Percentiles rank a stretch among this genome's conserved stretches.
phyloP scores from a whole-genome alignment of 2,329 filamentous ascomycete genomes.

The Pseudogymnoascus sp. region DNA sequence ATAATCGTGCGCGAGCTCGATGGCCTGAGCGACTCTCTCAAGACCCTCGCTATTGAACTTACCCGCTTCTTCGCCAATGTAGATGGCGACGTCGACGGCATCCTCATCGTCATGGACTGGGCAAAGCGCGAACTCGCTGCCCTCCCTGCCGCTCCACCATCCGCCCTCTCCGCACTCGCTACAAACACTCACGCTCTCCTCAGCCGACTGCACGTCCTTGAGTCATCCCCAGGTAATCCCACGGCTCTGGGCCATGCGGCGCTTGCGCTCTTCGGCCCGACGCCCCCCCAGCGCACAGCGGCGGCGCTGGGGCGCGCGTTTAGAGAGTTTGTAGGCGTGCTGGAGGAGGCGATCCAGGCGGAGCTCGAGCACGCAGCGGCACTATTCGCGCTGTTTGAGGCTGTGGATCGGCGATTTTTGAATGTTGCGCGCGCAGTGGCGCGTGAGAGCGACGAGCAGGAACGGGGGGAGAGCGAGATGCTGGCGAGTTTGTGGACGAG shows the following conservation, averaged over 20 bases:
- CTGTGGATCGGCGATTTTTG: conserved; percentile 82
- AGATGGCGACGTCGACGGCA: conserved; percentile 85
- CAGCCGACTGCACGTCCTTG: conserved; percentile 52
- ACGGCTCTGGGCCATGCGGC: conserved; percentile 62
- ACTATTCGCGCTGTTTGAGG: conserved; percentile 83
- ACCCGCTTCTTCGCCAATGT: conserved; percentile 91
- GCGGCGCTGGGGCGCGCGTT: conserved; percentile 79
- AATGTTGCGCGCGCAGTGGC: conserved; percentile 80
- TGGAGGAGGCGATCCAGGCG: conserved; percentile 81
- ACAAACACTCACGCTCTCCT: conserved; percentile 78
- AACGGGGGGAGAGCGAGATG: conserved; percentile 71
- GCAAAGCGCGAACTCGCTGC: conserved; percentile 74
- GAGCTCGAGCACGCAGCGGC: conserved; percentile 74
- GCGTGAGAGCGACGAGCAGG: conserved; percentile 73
- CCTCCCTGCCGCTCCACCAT: conserved; percentile 52
- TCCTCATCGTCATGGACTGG: conserved; percentile 95
- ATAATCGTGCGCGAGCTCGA: conserved; percentile 82
- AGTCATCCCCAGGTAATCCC: conserved; percentile 47
- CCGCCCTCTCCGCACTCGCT: conserved; percentile 61
- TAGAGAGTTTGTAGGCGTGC: conserved; percentile 73
- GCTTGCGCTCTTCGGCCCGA: conserved; percentile 69
- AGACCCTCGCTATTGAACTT: conserved; percentile 74
- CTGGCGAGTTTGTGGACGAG: conserved; percentile 79
- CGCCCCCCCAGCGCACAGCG: conserved; percentile 70
- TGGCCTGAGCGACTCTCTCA: conserved; percentile 75